Evolutionary conservation across 2,329 filamentous ascomycete genomes (phyloP), one percentile per base, ranked within the genome.

Genomic region (Fusarium sublunatum): DNA sequence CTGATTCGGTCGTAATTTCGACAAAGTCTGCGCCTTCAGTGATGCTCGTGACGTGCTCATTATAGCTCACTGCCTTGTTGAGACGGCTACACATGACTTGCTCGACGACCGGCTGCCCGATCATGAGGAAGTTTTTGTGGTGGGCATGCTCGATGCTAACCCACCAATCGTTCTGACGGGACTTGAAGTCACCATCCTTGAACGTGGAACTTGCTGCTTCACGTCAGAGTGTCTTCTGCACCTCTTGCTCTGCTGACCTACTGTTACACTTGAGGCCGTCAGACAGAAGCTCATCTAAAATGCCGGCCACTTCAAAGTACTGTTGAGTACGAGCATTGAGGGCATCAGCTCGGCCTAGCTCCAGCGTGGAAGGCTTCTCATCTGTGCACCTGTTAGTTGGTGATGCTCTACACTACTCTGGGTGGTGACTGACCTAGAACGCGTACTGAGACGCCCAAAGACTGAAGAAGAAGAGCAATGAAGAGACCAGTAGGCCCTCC

Each of bases 1-100:
- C 77, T 1, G 68, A 67, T 5, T 59, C 58, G 2, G 77, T 79
- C 7, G 57, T 64, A 58, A 78, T 25, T 69, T 77, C 9, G 71
- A 80, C 52, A 77, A 81, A 4, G 75, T 88, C 35, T 74, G 83
- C 11, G 79, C 89, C 40, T 76, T 92, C 39, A 83, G 86, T 2
- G 83, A 92, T 71, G 3, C 61, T 70, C 1, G 65, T 60, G 3
- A 78, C 79, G 2, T 72, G 72, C 38, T 81, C 78, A 13, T 71
- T 67, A 54, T 81, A 81, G 42, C 71, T 66, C 6, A 82, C 70
- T 0, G 60, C 51, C 0, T 70, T 65, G 1, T 72, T 70, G 1
- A 83, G 71, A 7, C 73, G 71, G 1, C 58, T 59, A n/a, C 70
- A 64, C n/a, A 83, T 70, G 1, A 75, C 69, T 5, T 71, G 65